phyloP scores from a whole-genome alignment of 2,329 filamentous ascomycete species.

The Alternaria conjuncta region DNA sequence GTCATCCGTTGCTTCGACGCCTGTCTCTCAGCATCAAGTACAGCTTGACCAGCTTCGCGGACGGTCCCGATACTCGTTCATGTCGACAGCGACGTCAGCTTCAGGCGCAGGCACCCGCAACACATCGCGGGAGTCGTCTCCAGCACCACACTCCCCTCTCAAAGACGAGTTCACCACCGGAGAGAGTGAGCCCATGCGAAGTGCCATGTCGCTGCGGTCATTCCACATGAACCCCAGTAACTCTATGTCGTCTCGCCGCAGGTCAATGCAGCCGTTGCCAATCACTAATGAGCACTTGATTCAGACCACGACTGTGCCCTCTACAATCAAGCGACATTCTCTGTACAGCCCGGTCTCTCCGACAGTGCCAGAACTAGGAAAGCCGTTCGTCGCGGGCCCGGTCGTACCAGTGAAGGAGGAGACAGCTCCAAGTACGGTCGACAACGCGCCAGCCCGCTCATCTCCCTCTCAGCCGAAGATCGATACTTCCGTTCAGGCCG shows the following conservation, averaged over 20 bases:
- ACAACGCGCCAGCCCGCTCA: slow-evolving; percentile 10
- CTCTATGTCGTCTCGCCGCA: slow-evolving; percentile 36
- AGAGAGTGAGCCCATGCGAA: slow-evolving; percentile 40
- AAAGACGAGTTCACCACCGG: slow-evolving; percentile 32
- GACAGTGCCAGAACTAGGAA: slow-evolving; percentile 18
- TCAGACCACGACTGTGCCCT: slow-evolving; percentile 22
- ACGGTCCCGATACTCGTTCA: slow-evolving; percentile 45
- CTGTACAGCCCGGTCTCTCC: slow-evolving; percentile 39
- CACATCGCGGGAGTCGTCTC: slow-evolving; percentile 46
- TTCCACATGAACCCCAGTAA: slow-evolving; percentile 48
- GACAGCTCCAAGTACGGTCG: not conserved
- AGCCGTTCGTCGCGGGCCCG: slow-evolving; percentile 4
- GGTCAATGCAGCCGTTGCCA: slow-evolving; percentile 49
- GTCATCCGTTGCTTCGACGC: slow-evolving; percentile 45
- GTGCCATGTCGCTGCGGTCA: slow-evolving; percentile 45
- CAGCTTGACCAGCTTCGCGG: slow-evolving; percentile 48
- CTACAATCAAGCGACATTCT: slow-evolving; percentile 38
- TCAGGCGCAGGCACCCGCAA: slow-evolving; percentile 42
- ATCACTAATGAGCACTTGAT: slow-evolving; percentile 43
- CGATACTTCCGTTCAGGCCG: not conserved
- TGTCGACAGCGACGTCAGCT: slow-evolving; percentile 45
- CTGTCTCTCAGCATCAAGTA: slow-evolving; percentile 42
- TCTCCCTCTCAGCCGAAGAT: slow-evolving; percentile 1
- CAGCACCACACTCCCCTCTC: slow-evolving; percentile 43
- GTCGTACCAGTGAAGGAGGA: not conserved